phyloP scores from a whole-genome alignment of 257 asterid species.

The Solanum medicagineum region DNA sequence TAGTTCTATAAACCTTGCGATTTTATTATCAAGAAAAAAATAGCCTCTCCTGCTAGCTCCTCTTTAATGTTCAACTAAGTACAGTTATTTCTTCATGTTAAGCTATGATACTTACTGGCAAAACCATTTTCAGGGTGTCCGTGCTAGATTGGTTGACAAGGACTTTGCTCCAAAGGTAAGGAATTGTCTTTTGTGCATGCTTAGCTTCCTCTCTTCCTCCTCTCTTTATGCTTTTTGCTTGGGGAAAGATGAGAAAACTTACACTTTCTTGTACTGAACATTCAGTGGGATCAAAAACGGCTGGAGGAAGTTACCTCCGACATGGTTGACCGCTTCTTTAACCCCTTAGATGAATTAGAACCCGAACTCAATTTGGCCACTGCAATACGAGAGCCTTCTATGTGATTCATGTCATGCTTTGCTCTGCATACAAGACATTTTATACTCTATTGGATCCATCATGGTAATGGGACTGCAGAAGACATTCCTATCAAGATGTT shows the following conservation, averaged over 20 bases:
- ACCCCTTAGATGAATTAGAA: constrained; percentile 53
- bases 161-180: constrained; percentile 93
- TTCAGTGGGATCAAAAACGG: constrained; percentile 68
- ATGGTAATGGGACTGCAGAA: neutral
- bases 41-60: neutral
- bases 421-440: neutral
- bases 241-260: neutral
- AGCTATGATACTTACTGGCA: neutral
- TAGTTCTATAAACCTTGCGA: neutral
- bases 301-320: constrained; percentile 65
- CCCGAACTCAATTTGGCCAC: constrained; percentile 74
- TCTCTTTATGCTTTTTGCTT: neutral
- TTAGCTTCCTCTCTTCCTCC: neutral
- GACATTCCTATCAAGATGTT: neutral
- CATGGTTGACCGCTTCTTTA: constrained; percentile 54
- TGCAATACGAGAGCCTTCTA: constrained; percentile 76
- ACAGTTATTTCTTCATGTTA: neutral
- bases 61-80: neutral
- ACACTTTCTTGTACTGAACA: neutral
- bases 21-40: neutral
- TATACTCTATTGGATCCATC: neutral
- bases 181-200: neutral
- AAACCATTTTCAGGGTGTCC: constrained; percentile 54
- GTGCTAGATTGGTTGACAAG: constrained; percentile 86
- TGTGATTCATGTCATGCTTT: constrained; percentile 15